Evolutionary conservation across 495 filamentous ascomycete species (phyloP).

Genomic region (Tuber umbilicatum): DNA sequence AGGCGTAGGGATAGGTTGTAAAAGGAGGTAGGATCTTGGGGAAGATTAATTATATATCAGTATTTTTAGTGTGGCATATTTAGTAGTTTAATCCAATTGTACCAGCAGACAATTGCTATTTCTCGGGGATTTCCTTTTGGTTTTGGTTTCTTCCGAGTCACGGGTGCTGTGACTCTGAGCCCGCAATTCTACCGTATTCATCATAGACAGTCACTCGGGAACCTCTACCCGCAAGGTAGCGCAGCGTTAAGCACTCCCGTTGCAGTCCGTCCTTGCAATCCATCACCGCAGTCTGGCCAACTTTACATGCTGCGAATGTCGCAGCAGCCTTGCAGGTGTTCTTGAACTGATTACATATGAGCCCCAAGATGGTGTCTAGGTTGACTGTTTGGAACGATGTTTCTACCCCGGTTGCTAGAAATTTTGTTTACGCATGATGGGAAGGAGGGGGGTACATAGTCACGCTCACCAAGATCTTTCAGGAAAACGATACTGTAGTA

Average conservation of each 20-base stretch:
- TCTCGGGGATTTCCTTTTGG: not conserved
- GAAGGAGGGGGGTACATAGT: slow-evolving; percentile 47
- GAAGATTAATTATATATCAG: not conserved
- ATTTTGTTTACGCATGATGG: not conserved
- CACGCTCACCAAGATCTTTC: slow-evolving; percentile 50
- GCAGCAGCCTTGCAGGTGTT: slow-evolving; percentile 50
- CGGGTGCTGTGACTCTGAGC: not conserved
- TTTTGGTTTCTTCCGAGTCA: not conserved
- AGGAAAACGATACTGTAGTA: slow-evolving; percentile 53
- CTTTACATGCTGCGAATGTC: too few relatives aligned
- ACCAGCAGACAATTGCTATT: not conserved
- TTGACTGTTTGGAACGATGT: slow-evolving; percentile 50
- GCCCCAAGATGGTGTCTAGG: slow-evolving; percentile 50
- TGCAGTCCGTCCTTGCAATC: too few relatives aligned
- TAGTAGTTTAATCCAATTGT: not conserved
- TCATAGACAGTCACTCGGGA: not conserved
- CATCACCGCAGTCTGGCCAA: too few relatives aligned
- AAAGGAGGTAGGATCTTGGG: not conserved
- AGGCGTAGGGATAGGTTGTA: not conserved
- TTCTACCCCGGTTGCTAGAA: slow-evolving; percentile 27
- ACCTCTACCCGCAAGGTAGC: not conserved
- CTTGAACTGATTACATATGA: slow-evolving; percentile 53
- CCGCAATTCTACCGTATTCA: not conserved
- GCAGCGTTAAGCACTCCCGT: too few relatives aligned
- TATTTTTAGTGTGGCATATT: not conserved